These are phyloP conservation scores for Kuraishia molischiana DNA, from an alignment of 805 yeast species.

Conservation along the genomic window DNA sequence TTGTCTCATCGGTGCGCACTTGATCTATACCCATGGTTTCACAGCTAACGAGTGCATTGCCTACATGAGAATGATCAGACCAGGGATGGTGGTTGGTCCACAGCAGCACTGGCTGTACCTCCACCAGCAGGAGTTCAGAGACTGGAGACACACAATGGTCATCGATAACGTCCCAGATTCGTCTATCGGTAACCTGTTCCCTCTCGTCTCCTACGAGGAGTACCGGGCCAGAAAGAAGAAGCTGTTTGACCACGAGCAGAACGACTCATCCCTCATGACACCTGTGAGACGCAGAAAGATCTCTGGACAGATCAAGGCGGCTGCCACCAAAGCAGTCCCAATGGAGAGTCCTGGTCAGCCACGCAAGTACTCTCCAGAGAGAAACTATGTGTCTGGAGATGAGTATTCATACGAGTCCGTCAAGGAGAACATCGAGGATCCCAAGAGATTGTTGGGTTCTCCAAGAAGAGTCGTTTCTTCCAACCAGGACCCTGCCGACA, in stretches of 20 bases:
- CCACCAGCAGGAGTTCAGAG: slow-evolving; percentile 92
- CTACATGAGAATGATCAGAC: slow-evolving; percentile 91
- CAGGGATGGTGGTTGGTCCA: slow-evolving; percentile 99
- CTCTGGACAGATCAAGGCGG: slow-evolving; percentile 59
- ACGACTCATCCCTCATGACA: slow-evolving; percentile 23
- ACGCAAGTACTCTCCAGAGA: slow-evolving; percentile 44
- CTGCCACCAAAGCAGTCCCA: slow-evolving; percentile 70
- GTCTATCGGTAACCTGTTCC: slow-evolving; percentile 56
- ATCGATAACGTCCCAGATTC: slow-evolving; percentile 59
- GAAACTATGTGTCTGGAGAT: background rate
- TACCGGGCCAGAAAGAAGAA: slow-evolving; percentile 41
- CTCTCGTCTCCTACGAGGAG: slow-evolving; percentile 54
- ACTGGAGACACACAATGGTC: slow-evolving; percentile 91
- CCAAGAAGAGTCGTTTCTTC: slow-evolving; percentile 2
- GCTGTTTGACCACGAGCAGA: slow-evolving; percentile 16
- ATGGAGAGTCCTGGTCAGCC: slow-evolving; percentile 96
- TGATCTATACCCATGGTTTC: slow-evolving; percentile 92
- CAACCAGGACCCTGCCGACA: background rate
- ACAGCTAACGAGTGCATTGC: slow-evolving; percentile 97
- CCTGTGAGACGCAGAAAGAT: slow-evolving; percentile 66
- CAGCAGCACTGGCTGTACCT: slow-evolving; percentile 98
- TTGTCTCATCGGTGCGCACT: slow-evolving; percentile 93
- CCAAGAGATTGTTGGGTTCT: background rate
- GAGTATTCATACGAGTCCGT: background rate
- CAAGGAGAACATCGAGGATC: background rate